Evolutionary conservation across 768 basidiomycete genomes (phyloP), one percentile per base, ranked within the genome.

Genomic region (Sporobolomyces pararoseus): DNA sequence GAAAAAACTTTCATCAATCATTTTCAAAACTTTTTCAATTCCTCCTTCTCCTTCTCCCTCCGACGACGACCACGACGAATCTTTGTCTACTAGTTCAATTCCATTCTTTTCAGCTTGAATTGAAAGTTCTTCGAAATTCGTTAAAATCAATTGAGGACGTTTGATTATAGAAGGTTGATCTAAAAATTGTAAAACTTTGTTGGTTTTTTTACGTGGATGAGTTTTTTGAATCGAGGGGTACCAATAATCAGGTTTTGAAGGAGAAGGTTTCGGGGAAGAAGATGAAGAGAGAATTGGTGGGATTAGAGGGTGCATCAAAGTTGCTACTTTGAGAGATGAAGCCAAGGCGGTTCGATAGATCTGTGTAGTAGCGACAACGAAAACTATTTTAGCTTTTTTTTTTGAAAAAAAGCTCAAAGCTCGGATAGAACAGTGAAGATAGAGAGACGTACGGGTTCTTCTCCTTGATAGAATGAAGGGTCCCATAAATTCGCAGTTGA

Each of bases 321-420:
- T 69, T 46, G 90, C 76, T 63, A 96, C 86, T 76, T 90, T 81
- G 16, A 91, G 78, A n/a, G 0, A 88, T 88, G 7, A 87, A 86
- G 67, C 85, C 87, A 66, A 82, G 84, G 88, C 89, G 0, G 91
- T 93, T 77, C 91, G 89, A 92, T 93, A 96, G 83, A 95, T 88
- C 90, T 92, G 66, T 19, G 9, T 42, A 9, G 39, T n/a, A 42
- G 39, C 39, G 39, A n/a, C n/a, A n/a, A n/a, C n/a, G n/a, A n/a
- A n/a, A n/a, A n/a, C n/a, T n/a, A n/a, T n/a, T n/a, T n/a, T n/a
- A n/a, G n/a, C n/a, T n/a, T n/a, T n/a, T n/a, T n/a, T n/a, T n/a
- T n/a, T n/a, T 42, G 39, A 42, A 42, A 42, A 42, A 42, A 42
- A 9, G 39, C 39, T n/a, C n/a, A n/a, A n/a, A n/a, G n/a, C n/a